Conservation (phyloP, 163 green algal genomes). For the Volvox carteri region DNA sequence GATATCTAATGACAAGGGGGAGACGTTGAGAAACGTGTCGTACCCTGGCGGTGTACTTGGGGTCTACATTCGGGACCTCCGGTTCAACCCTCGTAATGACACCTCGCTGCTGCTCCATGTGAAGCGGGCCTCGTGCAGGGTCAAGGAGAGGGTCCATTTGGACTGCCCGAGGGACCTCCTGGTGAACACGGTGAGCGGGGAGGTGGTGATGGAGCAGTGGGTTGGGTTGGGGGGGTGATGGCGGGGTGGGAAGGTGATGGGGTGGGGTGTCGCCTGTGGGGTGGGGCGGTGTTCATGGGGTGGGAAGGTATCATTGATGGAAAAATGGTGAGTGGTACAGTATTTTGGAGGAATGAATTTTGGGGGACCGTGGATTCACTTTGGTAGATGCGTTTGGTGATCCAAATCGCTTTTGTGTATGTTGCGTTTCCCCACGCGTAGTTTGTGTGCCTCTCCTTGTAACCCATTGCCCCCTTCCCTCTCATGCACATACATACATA, state of each 20-base stretch:
- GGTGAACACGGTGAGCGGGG: slow-evolving; percentile 58
- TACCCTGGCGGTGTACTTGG: slow-evolving; percentile 44
- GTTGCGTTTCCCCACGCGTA: no score
- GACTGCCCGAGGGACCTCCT: slow-evolving; percentile 69
- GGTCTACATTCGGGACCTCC: slow-evolving; percentile 42
- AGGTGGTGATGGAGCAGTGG: not conserved
- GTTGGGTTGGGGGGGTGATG: not conserved
- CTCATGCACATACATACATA: no score
- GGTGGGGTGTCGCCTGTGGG: no score
- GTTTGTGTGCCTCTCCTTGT: no score
- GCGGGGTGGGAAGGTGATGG: not conserved
- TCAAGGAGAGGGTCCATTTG: slow-evolving; percentile 56
- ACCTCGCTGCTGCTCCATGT: slow-evolving; percentile 68
- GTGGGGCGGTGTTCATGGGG: no score
- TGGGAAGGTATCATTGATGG: no score
- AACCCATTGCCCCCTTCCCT: no score
- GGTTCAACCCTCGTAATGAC: slow-evolving; percentile 47
- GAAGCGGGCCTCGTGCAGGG: slow-evolving; percentile 63
- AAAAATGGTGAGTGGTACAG: no score
- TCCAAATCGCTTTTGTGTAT: no score
- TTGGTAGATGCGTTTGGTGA: no score
- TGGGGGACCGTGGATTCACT: no score
- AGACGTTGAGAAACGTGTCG: slow-evolving; percentile 52
- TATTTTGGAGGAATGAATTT: no score
- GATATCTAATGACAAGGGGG: slow-evolving; percentile 67